Evolutionary conservation across 2,329 filamentous ascomycete species (phyloP), one percentile per base, ranked within the genome.

Genomic region (Phialophora macrospora): DNA sequence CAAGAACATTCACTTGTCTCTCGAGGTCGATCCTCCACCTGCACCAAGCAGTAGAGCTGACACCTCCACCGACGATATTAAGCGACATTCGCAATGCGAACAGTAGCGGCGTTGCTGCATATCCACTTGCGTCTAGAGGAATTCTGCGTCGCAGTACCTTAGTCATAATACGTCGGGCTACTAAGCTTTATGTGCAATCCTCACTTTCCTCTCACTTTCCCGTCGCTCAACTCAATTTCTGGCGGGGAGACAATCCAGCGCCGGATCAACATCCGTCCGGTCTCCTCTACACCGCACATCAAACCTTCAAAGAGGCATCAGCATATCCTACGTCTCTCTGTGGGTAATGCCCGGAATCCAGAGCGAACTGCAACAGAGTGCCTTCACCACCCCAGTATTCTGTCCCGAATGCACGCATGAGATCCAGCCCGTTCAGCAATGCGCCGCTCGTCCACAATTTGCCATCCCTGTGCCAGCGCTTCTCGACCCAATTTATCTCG

Each of bases 401-500:
- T 17, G 48, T 51, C 17, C 62, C 68, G 65, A 77, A 77, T 14
- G 70, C 74, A 6, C 62, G 56, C 68, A 74, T 77, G 69, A 76
- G 60, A 62, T 77, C 75, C 34, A 72, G 52, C 2, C 75, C 75
- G 59, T 76, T 76, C 44, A 75, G 48, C 66, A 77, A 59, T 20
- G 74, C 68, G 4, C 75, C 75, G 55, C 72, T 74, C 3, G 74
- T 76, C 75, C 75, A 77, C 20, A 77, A 22, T 63, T 76, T 75
- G 4, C 75, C 75, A 64, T 76, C 75, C 0, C 69, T 62, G 9
- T 68, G 66, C 62, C 69, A 74, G 0, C 75, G 71, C 65, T 73
- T 73, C 38, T 65, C 69, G 12, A 65, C 63, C 62, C 62, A 69
- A 17, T 66, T 46, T 11, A 63, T 61, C n/a, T 70, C 62, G 12